Evolutionary conservation across 495 filamentous ascomycete species (phyloP).

Genomic region (Cryomyces minteri): DNA sequence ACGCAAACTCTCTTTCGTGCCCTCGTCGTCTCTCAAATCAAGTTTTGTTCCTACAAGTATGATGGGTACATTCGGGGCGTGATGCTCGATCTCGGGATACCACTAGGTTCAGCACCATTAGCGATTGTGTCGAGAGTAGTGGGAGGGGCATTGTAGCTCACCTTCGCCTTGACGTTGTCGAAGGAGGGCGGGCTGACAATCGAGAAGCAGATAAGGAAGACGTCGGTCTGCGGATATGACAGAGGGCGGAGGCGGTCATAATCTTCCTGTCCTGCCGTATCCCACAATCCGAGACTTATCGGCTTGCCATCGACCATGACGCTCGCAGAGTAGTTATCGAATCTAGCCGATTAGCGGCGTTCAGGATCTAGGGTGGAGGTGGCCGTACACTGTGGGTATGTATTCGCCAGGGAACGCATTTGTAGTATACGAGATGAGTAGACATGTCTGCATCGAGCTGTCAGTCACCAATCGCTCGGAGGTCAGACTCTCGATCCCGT

Average conservation of each 20-base stretch:
- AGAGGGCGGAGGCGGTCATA: slow-evolving; percentile 91
- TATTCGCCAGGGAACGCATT: slow-evolving; percentile 99
- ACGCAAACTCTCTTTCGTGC: slow-evolving; percentile 55
- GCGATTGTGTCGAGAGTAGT: background rate
- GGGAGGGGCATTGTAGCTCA: slow-evolving; percentile 18
- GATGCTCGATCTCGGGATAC: slow-evolving; percentile 93
- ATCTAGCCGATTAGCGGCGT: slow-evolving; percentile 31
- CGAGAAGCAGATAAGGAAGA: slow-evolving; percentile 96
- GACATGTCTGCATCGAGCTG: slow-evolving; percentile 60
- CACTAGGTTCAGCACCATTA: slow-evolving; percentile 34
- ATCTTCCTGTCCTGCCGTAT: slow-evolving; percentile 97
- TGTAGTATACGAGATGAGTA: slow-evolving; percentile 96
- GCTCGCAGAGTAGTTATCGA: slow-evolving; percentile 97
- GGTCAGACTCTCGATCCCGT: slow-evolving; percentile 7
- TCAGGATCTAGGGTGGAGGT: too few relatives aligned
- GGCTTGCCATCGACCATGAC: slow-evolving; percentile 97
- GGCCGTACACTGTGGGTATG: slow-evolving; percentile 89
- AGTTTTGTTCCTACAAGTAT: slow-evolving; percentile 96
- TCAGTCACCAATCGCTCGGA: background rate
- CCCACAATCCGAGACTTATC: slow-evolving; percentile 92
- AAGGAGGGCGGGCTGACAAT: slow-evolving; percentile 95
- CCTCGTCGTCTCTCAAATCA: slow-evolving; percentile 81
- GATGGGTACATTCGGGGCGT: slow-evolving; percentile 87
- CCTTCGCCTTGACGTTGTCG: slow-evolving; percentile 95
- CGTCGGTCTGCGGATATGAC: slow-evolving; percentile 94